Evolutionary conservation across 306 rosid genomes (phyloP), one percentile per base, ranked within the genome.

Genomic region (Acacia acuminata): DNA sequence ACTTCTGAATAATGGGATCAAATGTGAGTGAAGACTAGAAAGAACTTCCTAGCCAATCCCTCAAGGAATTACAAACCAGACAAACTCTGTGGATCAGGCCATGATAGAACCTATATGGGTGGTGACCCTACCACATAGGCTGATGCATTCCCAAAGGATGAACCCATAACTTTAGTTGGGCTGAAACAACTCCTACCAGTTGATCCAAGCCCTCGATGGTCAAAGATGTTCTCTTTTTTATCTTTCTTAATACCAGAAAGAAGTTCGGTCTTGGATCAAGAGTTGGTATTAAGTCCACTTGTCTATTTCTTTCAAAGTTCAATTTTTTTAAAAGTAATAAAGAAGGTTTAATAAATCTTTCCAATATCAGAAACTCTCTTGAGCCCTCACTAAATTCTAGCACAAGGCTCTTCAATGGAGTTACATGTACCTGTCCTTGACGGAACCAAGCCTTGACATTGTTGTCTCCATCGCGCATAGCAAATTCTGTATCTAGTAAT

Each of bases 401-500:
- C 36, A 50, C 25, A 34, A 61, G 47, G 42, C 34, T 40, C 47
- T 60, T 44, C 82, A 75, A 38, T 73, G 65, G 82, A 71, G 58
- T 81, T 83, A 89, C 83, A 81, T 71, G 90, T 56, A 56, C 98
- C 97, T 94, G 98, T 69, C 98, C 98, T 85, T 94, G 97, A 75
- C 98, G 97, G 78, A 94, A 95, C 87, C 93, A 85, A 74, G 99
- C 99, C 84, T 95, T 95, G 43, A 91, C 98, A 88, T 95, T 95
- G 85, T 92, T 83, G 14, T 88, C 92, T 83, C 98, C 99, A 16
- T 95, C 99, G 36, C 97, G 94, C 88, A 93, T 90, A 30, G 99
- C 99, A 80, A 93, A 95, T 80, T 93, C 99, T 27, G 97, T 90
- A 87, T 95, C 99, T 83, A 95, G 77, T 44, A 95, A 76, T 63